These are phyloP conservation scores for Syzygium aromaticum DNA, from an alignment of 345 rosid species.

Conservation along the genomic window DNA sequence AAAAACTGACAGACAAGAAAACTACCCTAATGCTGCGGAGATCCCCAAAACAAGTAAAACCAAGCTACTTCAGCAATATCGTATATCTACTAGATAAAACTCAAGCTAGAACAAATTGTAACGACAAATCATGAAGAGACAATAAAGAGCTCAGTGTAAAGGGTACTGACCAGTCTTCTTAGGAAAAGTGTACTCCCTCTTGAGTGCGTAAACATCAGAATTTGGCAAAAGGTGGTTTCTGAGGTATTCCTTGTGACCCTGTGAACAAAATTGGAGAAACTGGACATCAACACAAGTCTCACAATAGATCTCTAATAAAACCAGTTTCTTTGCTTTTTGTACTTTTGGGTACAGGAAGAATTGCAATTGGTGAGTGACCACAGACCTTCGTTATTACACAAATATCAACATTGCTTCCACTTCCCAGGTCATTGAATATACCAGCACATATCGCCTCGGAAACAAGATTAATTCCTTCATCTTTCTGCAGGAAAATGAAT, in stretches of 20 bases:
- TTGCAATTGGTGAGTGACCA: neutral
- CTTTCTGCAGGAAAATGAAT: conserved; percentile 5
- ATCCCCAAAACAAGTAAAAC: neutral
- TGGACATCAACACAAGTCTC: neutral
- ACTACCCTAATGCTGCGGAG: neutral
- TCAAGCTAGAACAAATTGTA: neutral
- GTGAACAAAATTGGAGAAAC: neutral
- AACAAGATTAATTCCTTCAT: conserved; percentile 15
- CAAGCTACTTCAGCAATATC: neutral
- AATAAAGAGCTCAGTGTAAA: neutral
- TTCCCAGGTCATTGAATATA: conserved; percentile 52
- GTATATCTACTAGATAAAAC: neutral
- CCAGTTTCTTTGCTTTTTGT: neutral
- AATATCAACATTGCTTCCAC: conserved; percentile 19
- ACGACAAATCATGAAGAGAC: neutral
- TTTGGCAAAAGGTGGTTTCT: conserved; percentile 16
- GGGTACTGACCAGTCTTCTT: conserved; percentile 11
- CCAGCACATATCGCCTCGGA: conserved; percentile 23
- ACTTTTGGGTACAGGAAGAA: neutral
- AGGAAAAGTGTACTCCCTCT: conserved; percentile 9
- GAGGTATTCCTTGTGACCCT: conserved; percentile 18
- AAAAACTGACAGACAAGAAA: neutral
- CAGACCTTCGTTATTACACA: conserved; percentile 18
- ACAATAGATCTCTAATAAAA: neutral
- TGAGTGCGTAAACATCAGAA: conserved; percentile 6